These are phyloP conservation scores for Erythrophleum fordii DNA, from an alignment of 306 rosid genomes.

Conservation along the genomic window DNA sequence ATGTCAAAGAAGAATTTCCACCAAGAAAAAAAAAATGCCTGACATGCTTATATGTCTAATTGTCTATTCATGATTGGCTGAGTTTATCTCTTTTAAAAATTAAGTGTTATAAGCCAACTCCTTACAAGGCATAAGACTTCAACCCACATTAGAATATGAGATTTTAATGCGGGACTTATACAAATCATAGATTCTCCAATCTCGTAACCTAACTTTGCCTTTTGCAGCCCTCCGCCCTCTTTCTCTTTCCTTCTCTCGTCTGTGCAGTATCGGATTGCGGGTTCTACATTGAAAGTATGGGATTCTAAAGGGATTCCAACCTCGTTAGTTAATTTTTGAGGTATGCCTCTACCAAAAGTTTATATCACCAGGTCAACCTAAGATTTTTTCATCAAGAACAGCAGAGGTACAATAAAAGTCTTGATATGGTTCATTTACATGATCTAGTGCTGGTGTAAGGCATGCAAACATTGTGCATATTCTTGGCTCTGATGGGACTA, in stretches of 20 bases:
- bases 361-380: background rate
- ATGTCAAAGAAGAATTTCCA: background rate
- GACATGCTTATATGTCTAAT: background rate
- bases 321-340: background rate
- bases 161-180: background rate
- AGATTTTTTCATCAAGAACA: slow-evolving; percentile 46
- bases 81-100: background rate
- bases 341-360: background rate
- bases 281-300: background rate
- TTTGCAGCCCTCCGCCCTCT: background rate
- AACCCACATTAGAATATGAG: background rate
- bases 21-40: background rate
- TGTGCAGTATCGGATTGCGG: background rate
- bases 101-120: background rate
- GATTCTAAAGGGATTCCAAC: background rate
- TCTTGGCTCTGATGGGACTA: slow-evolving; percentile 82
- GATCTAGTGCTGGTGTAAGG: slow-evolving; percentile 90
- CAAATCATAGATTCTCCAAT: background rate
- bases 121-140: background rate
- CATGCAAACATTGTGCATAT: slow-evolving; percentile 87
- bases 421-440: slow-evolving; percentile 57
- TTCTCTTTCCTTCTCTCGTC: background rate
- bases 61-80: background rate
- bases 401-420: slow-evolving; percentile 30
- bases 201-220: background rate